phyloP scores from a whole-genome alignment of 768 basidiomycete genomes.

The Arthromyces matolae region DNA sequence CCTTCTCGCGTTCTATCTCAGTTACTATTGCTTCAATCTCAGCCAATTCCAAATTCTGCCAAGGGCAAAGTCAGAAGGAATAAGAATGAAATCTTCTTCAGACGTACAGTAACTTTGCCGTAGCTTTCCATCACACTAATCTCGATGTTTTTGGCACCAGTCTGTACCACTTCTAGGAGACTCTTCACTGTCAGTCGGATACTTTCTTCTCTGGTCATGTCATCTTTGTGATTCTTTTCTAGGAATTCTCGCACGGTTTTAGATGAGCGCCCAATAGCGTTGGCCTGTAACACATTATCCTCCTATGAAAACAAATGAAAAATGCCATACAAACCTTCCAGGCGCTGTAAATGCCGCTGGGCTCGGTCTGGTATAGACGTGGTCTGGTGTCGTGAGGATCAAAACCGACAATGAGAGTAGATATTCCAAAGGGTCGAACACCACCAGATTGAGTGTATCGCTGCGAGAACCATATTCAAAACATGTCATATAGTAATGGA shows the following conservation, averaged over 20 bases:
- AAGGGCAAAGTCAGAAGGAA: conserved; percentile 7
- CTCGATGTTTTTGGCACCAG: conserved; percentile 99
- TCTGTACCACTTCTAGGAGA: conserved; percentile 96
- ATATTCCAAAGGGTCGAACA: conserved; percentile 96
- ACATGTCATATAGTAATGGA: not conserved
- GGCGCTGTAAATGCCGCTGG: conserved; percentile 94
- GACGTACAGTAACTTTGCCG: conserved; percentile 81
- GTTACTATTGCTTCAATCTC: conserved; percentile 92
- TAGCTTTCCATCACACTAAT: conserved; percentile 97
- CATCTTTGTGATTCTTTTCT: conserved; percentile 96
- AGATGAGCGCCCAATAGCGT: conserved; percentile 95
- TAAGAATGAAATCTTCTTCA: not conserved
- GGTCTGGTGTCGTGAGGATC: conserved; percentile 89
- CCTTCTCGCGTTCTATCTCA: conserved; percentile 96
- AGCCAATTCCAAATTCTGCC: conserved; percentile 75
- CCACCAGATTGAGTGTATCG: conserved; percentile 98
- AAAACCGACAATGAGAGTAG: conserved; percentile 94
- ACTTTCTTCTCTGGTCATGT: conserved; percentile 81
- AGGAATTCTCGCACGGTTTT: conserved; percentile 98
- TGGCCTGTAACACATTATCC: conserved; percentile 59
- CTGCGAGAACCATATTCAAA: conserved; percentile 34
- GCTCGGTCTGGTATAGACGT: conserved; percentile 94
- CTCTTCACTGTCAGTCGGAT: conserved; percentile 96
- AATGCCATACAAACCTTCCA: conserved; percentile 73
- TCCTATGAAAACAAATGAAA: not conserved